Base-by-base conservation (phyloP, 768 basidiomycete species). In the Rhizopogon rudus region DNA sequence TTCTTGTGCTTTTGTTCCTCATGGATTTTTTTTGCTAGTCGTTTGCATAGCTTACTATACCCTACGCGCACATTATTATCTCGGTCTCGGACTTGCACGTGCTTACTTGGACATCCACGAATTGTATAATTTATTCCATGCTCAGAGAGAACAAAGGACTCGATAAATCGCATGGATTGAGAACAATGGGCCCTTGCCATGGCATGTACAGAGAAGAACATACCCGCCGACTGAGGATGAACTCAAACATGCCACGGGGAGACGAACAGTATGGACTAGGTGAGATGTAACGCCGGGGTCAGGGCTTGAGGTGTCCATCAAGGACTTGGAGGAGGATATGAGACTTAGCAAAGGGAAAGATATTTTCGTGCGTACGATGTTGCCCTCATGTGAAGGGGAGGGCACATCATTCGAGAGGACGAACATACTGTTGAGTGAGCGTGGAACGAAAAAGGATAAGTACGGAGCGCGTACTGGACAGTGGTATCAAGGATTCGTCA, bases 401-500 rank as follows among this genome's bases (percentile, higher is more conserved):
- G 95, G 95, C 95, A 33, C 95, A 98, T 72, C 92, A 95, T 66
- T 93, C 98, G 69, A 98, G 31, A 31, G 31, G 2, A 9, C 31
- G 9, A 31, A 7, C 8, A 6, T 9, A 9, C 31, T 31, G 31
- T 31, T 66, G 16, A 60, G 54, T 40, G 5, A 43, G 7, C 13
- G 1, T 8, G 22, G 9, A 37, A 16, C 35, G 42, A 3, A 46
- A 42, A 29, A 44, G 61, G 8, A 29, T 20, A 51, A 25, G 39
- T 22, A 16, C 31, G 52, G 25, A 28, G 44, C 28, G 75, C 89
- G 72, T 70, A 97, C 95, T 91, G 20, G 91, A 90, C 58, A 99
- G 71, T 3, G 95, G 97, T 5, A 97, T 87, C 58, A 88, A 82
- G 60, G 83, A 88, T 75, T 98, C 96, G 67, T 98, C 95, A 60